These are phyloP conservation scores for Globisporangium paroecandrum DNA, from an alignment of 352 stramenopile species.

Conservation along the genomic window DNA sequence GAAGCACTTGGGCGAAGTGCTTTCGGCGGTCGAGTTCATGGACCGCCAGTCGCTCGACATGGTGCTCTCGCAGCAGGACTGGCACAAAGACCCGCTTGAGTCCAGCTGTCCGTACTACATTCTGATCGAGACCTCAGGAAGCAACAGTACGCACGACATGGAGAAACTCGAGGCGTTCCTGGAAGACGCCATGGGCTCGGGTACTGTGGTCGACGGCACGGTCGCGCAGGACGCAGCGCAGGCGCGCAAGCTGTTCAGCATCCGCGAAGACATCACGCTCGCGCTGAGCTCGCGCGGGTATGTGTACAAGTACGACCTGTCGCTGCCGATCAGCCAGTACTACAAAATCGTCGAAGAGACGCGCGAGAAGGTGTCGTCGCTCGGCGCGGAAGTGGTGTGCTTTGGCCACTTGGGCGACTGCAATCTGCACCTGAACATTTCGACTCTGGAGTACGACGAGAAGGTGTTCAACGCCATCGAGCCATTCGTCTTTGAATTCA, in stretches of 20 bases:
- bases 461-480: conserved; percentile 62
- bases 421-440: conserved; percentile 97
- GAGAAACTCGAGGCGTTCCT: conserved; percentile 89
- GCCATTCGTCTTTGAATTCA: conserved; percentile 83
- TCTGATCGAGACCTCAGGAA: conserved; percentile 96
- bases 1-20: conserved; percentile 88
- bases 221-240: conserved; percentile 92
- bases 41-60: conserved; percentile 89
- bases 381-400: conserved; percentile 65
- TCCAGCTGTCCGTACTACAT: conserved; percentile 86
- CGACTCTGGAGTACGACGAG: conserved; percentile 63
- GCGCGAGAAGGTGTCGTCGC: conserved; percentile 38
- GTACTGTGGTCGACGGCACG: conserved; percentile 87
- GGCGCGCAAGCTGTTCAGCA: conserved; percentile 89
- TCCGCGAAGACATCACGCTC: conserved; percentile 94
- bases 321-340: conserved; percentile 90
- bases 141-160: conserved; percentile 87
- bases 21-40: conserved; percentile 96
- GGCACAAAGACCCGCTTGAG: conserved; percentile 66
- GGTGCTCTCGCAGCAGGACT: conserved; percentile 68
- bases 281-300: conserved; percentile 82
- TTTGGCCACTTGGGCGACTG: conserved; percentile 96
- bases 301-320: conserved; percentile 99
- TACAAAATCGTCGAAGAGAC: conserved; percentile 88
- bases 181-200: conserved; percentile 64